A percentile compares a stretch with the other conserved stretches of the same genome.
Evolutionary conservation across 768 basidiomycete species (phyloP).

Genomic region (Russula lepida): DNA sequence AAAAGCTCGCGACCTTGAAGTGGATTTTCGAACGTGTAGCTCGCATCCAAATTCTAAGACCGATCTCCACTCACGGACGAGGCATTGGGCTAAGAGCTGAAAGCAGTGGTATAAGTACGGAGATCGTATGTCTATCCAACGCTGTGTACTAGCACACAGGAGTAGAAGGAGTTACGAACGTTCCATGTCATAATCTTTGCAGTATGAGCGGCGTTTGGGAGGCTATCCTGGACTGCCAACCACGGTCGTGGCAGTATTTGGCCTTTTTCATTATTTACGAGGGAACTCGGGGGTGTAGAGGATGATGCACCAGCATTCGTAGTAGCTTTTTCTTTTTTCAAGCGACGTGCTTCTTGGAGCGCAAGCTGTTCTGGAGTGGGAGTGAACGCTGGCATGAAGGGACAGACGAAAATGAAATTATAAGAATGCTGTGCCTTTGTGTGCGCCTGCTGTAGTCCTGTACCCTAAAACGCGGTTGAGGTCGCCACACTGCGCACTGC

Average conservation of each 20-base stretch:
- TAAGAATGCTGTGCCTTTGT: not conserved
- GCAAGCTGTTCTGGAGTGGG: slow-evolving; percentile 51
- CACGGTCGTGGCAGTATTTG: slow-evolving; percentile 32
- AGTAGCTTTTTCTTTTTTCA: slow-evolving; percentile 37
- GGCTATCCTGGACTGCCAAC: slow-evolving; percentile 25
- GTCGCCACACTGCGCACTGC: not conserved
- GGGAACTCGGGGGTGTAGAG: slow-evolving; percentile 13
- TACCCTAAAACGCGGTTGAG: not conserved
- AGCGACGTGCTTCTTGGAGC: slow-evolving; percentile 38
- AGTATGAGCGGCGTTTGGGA: not conserved
- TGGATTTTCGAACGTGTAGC: not conserved
- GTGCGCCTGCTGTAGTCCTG: not conserved
- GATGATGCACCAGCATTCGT: not conserved
- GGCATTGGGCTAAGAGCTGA: slow-evolving; percentile 68
- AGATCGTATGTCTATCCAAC: not conserved
- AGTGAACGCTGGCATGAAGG: slow-evolving; percentile 18
- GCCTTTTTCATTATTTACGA: slow-evolving; percentile 18
- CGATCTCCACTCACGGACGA: slow-evolving; percentile 55
- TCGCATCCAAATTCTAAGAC: not conserved
- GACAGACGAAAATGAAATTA: not conserved
- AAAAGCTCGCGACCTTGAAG: slow-evolving; percentile 66
- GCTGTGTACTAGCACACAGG: not conserved
- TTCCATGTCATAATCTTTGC: slow-evolving; percentile 76
- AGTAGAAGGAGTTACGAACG: slow-evolving; percentile 39
- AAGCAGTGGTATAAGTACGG: slow-evolving; percentile 4